Evolutionary conservation across 805 yeast genomes (phyloP).

Genomic region (Yamadazyma paraphyllophila): DNA sequence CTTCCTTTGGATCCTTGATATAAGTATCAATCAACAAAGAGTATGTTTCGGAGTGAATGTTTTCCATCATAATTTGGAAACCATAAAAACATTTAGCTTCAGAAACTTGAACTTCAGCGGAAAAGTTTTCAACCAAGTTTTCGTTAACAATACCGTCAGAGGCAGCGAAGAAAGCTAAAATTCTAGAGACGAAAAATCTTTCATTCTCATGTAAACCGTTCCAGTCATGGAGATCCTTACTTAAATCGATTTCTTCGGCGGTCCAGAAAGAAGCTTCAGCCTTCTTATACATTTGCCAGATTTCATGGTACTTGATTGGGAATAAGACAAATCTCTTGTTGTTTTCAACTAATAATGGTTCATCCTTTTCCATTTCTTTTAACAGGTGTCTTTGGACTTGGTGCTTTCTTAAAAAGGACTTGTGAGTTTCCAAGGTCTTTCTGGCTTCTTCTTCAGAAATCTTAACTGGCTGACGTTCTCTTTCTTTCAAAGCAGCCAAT

Average conservation of each 20-base stretch:
- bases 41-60: slow-evolving; percentile 96
- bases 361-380: slow-evolving; percentile 77
- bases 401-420: slow-evolving; percentile 57
- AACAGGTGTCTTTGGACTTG: slow-evolving; percentile 69
- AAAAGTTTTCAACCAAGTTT: slow-evolving; percentile 94
- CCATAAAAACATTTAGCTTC: slow-evolving; percentile 99
- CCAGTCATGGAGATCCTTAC: slow-evolving; percentile 93
- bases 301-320: slow-evolving; percentile 96
- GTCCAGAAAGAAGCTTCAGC: slow-evolving; percentile 99
- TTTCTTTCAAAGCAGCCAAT: slow-evolving; percentile 19
- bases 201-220: slow-evolving; percentile 87
- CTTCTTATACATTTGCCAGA: slow-evolving; percentile 98
- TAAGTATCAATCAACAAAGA: slow-evolving; percentile 92
- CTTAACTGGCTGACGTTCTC: slow-evolving; percentile 10
- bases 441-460: slow-evolving; percentile 17
- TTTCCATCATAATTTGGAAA: slow-evolving; percentile 99
- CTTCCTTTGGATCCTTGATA: slow-evolving; percentile 93
- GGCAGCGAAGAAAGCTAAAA: slow-evolving; percentile 96
- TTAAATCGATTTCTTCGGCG: slow-evolving; percentile 95
- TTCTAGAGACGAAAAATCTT: slow-evolving; percentile 87
- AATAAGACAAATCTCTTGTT: slow-evolving; percentile 85
- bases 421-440: slow-evolving; percentile 41
- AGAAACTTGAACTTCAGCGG: slow-evolving; percentile 94
- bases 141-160: slow-evolving; percentile 98
- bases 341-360: slow-evolving; percentile 86